Percentiles rank a stretch among this genome's conserved stretches.
Conservation (phyloP, 345 rosid species). For the Orychophragmus violaceus region DNA sequence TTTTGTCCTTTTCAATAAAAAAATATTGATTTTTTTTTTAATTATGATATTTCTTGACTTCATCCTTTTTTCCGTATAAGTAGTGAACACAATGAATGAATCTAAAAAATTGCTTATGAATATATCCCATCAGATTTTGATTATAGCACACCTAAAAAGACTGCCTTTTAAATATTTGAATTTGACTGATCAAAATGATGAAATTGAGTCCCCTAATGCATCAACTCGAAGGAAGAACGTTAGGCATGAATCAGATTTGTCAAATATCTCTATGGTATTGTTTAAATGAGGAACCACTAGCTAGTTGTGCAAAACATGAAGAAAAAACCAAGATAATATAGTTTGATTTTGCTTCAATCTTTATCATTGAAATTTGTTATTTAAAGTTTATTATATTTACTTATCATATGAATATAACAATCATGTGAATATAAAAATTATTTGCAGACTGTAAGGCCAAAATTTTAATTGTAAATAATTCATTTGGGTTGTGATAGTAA, state of each 20-base stretch:
- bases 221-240: slow-evolving; percentile 7
- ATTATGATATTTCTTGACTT: slow-evolving; percentile 1
- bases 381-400: slow-evolving; percentile 8
- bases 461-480: not conserved
- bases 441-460: slow-evolving; percentile 1
- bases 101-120: not conserved
- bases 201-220: slow-evolving; percentile 25
- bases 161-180: not conserved
- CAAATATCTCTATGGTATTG: slow-evolving; percentile 27
- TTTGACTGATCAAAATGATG: slow-evolving; percentile 7
- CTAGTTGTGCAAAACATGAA: slow-evolving; percentile 12
- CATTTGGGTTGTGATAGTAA: slow-evolving; percentile 15
- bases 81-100: slow-evolving; percentile 3
- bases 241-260: slow-evolving; percentile 6
- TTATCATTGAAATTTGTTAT: slow-evolving; percentile 20
- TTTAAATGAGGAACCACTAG: slow-evolving; percentile 24
- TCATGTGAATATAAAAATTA: no score
- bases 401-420: slow-evolving; percentile 30
- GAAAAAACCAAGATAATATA: no score
- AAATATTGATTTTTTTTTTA: no score
- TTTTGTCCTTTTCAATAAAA: slow-evolving; percentile 13
- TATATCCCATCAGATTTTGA: slow-evolving; percentile 25
- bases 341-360: slow-evolving; percentile 12
- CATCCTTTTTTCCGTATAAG: not conserved
- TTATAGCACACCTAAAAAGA: slow-evolving; percentile 25